These are phyloP conservation scores for Tulasnella sp. DNA, from an alignment of 768 basidiomycete genomes.

Conservation along the genomic window DNA sequence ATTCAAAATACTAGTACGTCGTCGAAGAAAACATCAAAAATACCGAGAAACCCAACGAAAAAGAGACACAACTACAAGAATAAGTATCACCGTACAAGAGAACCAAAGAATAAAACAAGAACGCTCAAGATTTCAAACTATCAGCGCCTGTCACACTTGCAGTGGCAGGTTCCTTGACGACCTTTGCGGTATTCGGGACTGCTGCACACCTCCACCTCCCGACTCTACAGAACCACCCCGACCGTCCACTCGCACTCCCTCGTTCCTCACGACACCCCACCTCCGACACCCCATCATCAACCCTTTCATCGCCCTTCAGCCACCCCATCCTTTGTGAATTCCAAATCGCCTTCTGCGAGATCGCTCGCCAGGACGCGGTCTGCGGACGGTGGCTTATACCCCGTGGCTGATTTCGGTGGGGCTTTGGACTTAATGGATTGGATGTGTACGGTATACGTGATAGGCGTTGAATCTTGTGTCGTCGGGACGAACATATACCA, in stretches of 20 bases:
- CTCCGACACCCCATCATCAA: neutral
- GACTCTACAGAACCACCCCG: constrained; percentile 3
- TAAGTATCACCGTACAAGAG: too few relatives aligned
- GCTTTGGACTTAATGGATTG: neutral
- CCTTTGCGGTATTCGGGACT: neutral
- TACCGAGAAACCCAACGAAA: too few relatives aligned
- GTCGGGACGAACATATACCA: neutral
- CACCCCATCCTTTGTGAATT: constrained; percentile 6
- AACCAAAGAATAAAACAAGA: too few relatives aligned
- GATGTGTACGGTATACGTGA: neutral
- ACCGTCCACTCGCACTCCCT: neutral
- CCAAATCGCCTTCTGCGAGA: neutral
- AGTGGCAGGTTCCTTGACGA: too few relatives aligned
- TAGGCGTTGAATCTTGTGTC: neutral
- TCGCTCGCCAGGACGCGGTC: neutral
- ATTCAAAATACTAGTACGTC: too few relatives aligned
- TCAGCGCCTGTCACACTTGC: too few relatives aligned
- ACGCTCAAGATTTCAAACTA: too few relatives aligned
- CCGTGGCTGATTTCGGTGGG: neutral
- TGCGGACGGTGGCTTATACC: constrained; percentile 1
- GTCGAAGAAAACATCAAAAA: too few relatives aligned
- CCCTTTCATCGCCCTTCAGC: neutral
- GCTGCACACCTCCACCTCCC: neutral
- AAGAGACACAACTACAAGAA: too few relatives aligned
- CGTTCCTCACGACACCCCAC: neutral